Conservation (phyloP, 441 rosid species). For the Euphorbia schlechtendalii region DNA sequence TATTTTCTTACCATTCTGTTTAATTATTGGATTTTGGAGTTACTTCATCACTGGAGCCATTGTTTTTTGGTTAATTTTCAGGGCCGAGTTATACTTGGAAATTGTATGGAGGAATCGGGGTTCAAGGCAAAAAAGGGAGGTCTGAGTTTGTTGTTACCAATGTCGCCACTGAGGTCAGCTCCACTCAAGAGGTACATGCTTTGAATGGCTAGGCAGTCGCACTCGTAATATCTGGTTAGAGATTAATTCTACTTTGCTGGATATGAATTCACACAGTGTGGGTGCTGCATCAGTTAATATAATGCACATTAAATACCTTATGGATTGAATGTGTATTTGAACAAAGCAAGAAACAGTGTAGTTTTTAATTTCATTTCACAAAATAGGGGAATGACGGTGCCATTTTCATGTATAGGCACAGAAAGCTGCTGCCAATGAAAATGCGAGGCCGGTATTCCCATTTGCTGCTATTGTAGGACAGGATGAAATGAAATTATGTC, state of each 20-base stretch:
- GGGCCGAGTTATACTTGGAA: constrained; percentile 48
- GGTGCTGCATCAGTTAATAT: background rate
- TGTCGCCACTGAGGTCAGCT: constrained; percentile 73
- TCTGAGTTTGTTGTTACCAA: constrained; percentile 47
- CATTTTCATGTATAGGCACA: constrained; percentile 35
- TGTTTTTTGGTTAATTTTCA: constrained; percentile 22
- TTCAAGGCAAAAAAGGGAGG: constrained; percentile 47
- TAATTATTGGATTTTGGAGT: constrained; percentile 15
- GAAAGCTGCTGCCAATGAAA: constrained; percentile 54
- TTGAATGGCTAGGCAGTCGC: background rate
- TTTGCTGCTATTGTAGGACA: constrained; percentile 96
- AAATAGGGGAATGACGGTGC: constrained; percentile 16
- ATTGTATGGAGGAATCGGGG: constrained; percentile 39
- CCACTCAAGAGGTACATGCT: constrained; percentile 51
- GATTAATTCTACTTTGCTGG: background rate
- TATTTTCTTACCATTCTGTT: background rate
- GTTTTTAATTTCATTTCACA: background rate
- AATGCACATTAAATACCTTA: background rate
- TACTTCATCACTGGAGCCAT: background rate
- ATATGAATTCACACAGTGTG: too few relatives aligned
- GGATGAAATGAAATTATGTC: constrained; percentile 96
- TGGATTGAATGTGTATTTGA: constrained; percentile 1
- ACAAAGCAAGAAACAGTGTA: background rate
- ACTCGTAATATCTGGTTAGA: background rate
- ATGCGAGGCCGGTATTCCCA: constrained; percentile 81